A percentile compares a stretch with the other conserved stretches of the same genome.
These are phyloP conservation scores for Solanum sparsipilum DNA, from an alignment of 257 asterid genomes.

Conservation along the genomic window DNA sequence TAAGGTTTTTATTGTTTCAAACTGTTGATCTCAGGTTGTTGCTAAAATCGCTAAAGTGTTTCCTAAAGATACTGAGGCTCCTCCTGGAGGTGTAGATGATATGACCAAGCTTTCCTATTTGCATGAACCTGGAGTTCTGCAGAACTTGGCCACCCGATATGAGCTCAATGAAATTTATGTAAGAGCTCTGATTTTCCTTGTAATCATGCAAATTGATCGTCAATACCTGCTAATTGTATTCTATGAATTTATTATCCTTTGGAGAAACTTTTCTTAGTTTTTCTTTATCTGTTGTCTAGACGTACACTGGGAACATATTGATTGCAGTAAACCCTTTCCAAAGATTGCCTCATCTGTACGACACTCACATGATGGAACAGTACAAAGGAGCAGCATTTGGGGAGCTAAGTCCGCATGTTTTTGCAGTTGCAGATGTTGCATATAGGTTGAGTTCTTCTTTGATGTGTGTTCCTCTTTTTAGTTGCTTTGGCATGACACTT, in stretches of 20 bases:
- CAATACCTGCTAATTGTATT: background rate
- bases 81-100: slow-evolving; percentile 99
- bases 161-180: slow-evolving; percentile 98
- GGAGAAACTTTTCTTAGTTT: background rate
- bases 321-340: slow-evolving; percentile 97
- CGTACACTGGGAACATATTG: slow-evolving; percentile 95
- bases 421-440: slow-evolving; percentile 95
- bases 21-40: slow-evolving; percentile 47
- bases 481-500: slow-evolving; percentile 2
- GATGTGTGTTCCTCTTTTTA: background rate
- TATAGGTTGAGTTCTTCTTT: slow-evolving; percentile 41
- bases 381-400: slow-evolving; percentile 97
- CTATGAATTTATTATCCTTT: background rate
- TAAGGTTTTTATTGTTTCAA: background rate
- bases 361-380: slow-evolving; percentile 99
- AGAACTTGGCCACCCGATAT: slow-evolving; percentile 88
- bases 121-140: slow-evolving; percentile 99
- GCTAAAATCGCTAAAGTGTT: slow-evolving; percentile 69
- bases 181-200: slow-evolving; percentile 19
- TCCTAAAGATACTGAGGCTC: slow-evolving; percentile 91
- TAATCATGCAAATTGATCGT: background rate
- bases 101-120: slow-evolving; percentile 99
- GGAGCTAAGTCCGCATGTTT: slow-evolving; percentile 99
- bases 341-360: slow-evolving; percentile 96
- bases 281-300: slow-evolving; percentile 40